phyloP scores from a whole-genome alignment of 2,329 filamentous ascomycete species.

The Xylariaceae sp. region DNA sequence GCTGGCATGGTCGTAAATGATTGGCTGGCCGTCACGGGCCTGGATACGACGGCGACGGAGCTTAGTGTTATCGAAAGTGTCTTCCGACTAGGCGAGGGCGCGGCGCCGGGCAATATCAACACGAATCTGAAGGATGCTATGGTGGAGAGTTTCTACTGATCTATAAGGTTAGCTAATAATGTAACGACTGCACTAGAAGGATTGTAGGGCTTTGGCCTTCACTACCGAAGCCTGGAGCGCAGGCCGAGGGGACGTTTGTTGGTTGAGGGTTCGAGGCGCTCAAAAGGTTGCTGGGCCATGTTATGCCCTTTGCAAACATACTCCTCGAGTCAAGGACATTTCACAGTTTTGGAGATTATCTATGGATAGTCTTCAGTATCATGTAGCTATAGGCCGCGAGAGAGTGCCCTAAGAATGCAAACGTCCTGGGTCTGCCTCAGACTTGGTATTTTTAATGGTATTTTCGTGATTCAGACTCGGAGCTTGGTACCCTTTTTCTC shows the following conservation, averaged over 20 bases:
- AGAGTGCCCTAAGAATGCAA: conserved; percentile 6
- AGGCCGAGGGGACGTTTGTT: conserved; percentile 1
- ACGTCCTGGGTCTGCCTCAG: not conserved
- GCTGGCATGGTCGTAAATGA: conserved; percentile 97
- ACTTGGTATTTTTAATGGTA: not conserved
- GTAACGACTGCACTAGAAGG: not conserved
- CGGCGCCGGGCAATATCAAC: conserved; percentile 78
- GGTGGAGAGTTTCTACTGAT: conserved; percentile 97
- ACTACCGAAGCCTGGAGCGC: not conserved
- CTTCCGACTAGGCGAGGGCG: conserved; percentile 89
- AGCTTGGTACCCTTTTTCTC: no score
- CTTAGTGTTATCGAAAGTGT: conserved; percentile 95
- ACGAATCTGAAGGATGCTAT: conserved; percentile 94
- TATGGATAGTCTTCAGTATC: not conserved
- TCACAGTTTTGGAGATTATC: not conserved
- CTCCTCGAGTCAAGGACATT: not conserved
- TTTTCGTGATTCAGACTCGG: no score
- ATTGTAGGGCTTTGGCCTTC: conserved; percentile 4
- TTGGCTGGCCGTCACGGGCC: conserved; percentile 92
- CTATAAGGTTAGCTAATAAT: no score
- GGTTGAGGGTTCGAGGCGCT: not conserved
- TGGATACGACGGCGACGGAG: conserved; percentile 97
- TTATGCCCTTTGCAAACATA: not conserved
- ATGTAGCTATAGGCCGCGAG: not conserved
- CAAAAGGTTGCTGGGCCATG: not conserved